Percentiles rank a stretch among this genome's conserved stretches.
Evolutionary conservation across 2,329 filamentous ascomycete genomes (phyloP).

Genomic region (Aurifilum marmelostoma): DNA sequence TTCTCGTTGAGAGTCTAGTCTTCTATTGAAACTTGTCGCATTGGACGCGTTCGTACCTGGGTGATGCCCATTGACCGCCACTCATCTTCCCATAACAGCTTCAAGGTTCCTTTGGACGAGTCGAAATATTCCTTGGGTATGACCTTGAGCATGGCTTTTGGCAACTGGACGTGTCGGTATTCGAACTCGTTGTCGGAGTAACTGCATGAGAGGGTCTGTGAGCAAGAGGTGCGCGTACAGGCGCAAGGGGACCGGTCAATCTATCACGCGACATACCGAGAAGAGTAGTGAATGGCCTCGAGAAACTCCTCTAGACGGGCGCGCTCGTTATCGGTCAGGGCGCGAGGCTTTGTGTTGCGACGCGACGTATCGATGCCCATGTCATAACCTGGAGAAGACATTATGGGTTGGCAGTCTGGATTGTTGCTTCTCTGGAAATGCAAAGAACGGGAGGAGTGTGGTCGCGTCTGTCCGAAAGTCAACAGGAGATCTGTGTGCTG

Average conservation of each 20-base stretch:
- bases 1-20: slow-evolving; percentile 14
- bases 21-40: slow-evolving; percentile 10
- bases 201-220: slow-evolving; percentile 50
- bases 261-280: slow-evolving; percentile 62
- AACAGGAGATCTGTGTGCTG: background rate
- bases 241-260: background rate
- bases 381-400: slow-evolving; percentile 35
- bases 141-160: slow-evolving; percentile 96
- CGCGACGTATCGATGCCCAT: slow-evolving; percentile 77
- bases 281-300: slow-evolving; percentile 93
- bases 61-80: slow-evolving; percentile 97
- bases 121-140: slow-evolving; percentile 97
- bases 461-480: background rate
- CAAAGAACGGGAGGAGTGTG: background rate
- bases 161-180: slow-evolving; percentile 96
- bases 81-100: slow-evolving; percentile 97
- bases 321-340: slow-evolving; percentile 79
- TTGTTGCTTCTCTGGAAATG: slow-evolving; percentile 4
- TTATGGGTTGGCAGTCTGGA: slow-evolving; percentile 27
- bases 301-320: slow-evolving; percentile 87
- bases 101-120: slow-evolving; percentile 84
- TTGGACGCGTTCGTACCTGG: slow-evolving; percentile 64
- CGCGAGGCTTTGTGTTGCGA: slow-evolving; percentile 84
- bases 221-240: slow-evolving; percentile 23
- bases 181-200: slow-evolving; percentile 93